Conservation (phyloP, 2,329 filamentous ascomycete species). For the Thermothelomyces thermophilus region DNA sequence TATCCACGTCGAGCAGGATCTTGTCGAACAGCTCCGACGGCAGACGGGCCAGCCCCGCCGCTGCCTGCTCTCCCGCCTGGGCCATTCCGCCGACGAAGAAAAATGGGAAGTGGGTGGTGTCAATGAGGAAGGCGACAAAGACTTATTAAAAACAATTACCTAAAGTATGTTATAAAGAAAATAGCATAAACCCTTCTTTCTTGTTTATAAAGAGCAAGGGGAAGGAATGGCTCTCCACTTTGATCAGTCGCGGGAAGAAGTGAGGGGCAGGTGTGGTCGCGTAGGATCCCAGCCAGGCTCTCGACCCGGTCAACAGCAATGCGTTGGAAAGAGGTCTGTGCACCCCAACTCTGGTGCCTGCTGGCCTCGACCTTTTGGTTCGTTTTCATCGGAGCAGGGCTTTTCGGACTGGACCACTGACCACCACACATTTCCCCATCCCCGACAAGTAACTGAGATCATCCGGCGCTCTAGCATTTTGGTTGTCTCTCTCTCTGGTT, state of each 20-base stretch:
- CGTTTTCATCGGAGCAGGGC: no score
- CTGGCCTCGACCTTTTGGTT: no score
- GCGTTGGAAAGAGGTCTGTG: background rate
- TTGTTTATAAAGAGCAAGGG: background rate
- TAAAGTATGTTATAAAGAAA: no score
- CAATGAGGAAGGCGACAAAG: conserved; percentile 2
- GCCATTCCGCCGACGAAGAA: conserved; percentile 1
- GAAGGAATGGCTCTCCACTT: background rate
- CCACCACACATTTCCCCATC: no score
- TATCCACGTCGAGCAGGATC: conserved; percentile 4
- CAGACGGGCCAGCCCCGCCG: background rate
- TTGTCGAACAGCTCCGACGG: conserved; percentile 1
- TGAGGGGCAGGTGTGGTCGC: background rate
- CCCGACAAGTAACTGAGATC: no score
- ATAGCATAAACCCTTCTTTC: no score
- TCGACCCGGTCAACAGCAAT: background rate
- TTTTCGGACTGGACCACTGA: no score
- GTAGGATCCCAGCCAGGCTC: background rate
- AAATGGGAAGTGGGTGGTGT: background rate
- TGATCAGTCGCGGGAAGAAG: background rate
- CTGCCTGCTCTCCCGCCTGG: background rate
- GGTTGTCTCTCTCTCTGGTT: no score
- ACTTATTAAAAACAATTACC: no score
- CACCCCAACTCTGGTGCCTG: no score
- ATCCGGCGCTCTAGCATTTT: no score